A percentile compares a stretch with the other conserved stretches of the same genome.
Conservation (phyloP, 345 rosid species). For the Salix caprea region DNA sequence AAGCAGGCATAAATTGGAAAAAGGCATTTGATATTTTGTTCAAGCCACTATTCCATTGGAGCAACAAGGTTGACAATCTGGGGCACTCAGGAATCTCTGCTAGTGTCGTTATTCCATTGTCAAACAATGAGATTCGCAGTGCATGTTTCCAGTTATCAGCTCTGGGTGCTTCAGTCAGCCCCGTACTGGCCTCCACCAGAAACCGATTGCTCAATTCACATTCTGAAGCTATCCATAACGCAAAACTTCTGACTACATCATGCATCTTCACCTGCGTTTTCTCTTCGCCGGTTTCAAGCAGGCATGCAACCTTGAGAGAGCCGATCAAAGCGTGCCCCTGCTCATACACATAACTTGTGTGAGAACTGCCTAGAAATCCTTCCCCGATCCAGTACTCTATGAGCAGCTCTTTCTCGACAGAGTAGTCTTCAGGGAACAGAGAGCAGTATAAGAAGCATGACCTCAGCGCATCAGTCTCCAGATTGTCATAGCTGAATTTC, state of each 20-base stretch:
- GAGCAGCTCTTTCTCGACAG: slow-evolving; percentile 35
- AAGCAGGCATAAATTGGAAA: slow-evolving; percentile 36
- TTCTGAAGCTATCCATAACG: slow-evolving; percentile 18
- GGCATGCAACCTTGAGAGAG: slow-evolving; percentile 16
- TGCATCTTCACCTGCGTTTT: slow-evolving; percentile 20
- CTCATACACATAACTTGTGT: slow-evolving; percentile 19
- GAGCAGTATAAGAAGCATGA: slow-evolving; percentile 43
- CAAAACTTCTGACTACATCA: slow-evolving; percentile 21
- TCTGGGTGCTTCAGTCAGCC: slow-evolving; percentile 11
- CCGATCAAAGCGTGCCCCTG: slow-evolving; percentile 36
- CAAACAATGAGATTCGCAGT: slow-evolving; percentile 36
- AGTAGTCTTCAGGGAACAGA: slow-evolving; percentile 39
- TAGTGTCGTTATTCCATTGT: slow-evolving; percentile 37
- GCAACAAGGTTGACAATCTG: slow-evolving; percentile 21
- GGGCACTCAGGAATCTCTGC: slow-evolving; percentile 31
- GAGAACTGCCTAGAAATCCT: slow-evolving; percentile 28
- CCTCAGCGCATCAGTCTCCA: slow-evolving; percentile 33
- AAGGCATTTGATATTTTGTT: slow-evolving; percentile 7
- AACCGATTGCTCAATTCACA: not conserved
- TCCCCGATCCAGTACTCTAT: slow-evolving; percentile 45
- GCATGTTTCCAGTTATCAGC: slow-evolving; percentile 25
- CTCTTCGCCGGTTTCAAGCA: slow-evolving; percentile 15
- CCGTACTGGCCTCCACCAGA: slow-evolving; percentile 13
- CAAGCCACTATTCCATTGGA: slow-evolving; percentile 15
- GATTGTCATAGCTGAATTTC: slow-evolving; percentile 41